phyloP scores from a whole-genome alignment of 1,139 yeast genomes.

The Groenewaldozyma auringiensis region DNA sequence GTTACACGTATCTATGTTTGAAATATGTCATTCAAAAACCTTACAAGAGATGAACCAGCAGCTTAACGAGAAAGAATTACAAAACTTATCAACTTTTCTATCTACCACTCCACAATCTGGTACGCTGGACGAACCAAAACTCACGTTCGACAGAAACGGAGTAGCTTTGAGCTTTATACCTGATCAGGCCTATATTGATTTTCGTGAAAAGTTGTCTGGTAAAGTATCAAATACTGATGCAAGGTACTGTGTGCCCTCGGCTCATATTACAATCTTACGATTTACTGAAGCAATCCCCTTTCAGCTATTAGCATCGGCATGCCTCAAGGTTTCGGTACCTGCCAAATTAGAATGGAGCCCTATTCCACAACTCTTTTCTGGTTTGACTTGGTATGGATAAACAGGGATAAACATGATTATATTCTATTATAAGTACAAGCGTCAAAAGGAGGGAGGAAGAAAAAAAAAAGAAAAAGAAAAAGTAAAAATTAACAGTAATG shows the following conservation, averaged over 20 bases:
- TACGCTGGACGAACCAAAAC: conserved; percentile 15
- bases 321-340: conserved; percentile 4
- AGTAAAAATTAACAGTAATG: not conserved
- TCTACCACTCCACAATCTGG: no score
- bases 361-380: conserved; percentile 19
- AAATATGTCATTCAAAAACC: conserved; percentile 20
- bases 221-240: conserved; percentile 13
- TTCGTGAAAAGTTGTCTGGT: conserved; percentile 15
- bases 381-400: conserved; percentile 25
- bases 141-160: conserved; percentile 20
- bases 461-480: no score
- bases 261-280: conserved; percentile 24
- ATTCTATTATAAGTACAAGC: no score
- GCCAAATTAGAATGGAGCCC: conserved; percentile 18
- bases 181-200: conserved; percentile 14
- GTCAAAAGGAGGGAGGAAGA: no score
- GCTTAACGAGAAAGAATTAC: not conserved
- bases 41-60: conserved; percentile 12
- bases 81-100: not conserved
- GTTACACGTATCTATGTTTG: conserved; percentile 22
- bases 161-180: conserved; percentile 24
- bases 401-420: no score
- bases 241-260: conserved; percentile 22
- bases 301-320: conserved; percentile 1
- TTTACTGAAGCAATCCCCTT: conserved; percentile 15